These are phyloP conservation scores for Aspergillus novofumigatus DNA, from an alignment of 2,329 filamentous ascomycete genomes.

Conservation along the genomic window DNA sequence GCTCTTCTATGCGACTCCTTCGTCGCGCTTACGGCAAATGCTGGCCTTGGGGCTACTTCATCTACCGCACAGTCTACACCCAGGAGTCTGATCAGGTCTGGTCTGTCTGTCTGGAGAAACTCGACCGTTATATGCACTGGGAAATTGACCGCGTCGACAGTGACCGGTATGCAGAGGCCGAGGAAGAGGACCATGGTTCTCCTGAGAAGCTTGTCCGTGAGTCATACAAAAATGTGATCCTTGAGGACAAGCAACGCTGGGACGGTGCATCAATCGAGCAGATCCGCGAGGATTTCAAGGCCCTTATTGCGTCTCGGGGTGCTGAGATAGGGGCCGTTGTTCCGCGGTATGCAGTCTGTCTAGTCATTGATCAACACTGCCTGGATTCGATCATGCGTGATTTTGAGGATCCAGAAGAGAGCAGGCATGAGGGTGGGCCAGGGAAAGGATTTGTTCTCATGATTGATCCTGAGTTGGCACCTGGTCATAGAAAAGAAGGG, in stretches of 20 bases:
- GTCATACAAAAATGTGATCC: slow-evolving; percentile 2
- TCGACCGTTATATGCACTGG: slow-evolving; percentile 11
- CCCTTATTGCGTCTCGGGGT: neutral
- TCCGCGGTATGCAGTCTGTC: slow-evolving; percentile 1
- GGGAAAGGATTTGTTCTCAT: neutral
- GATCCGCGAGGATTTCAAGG: slow-evolving; percentile 2
- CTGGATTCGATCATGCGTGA: neutral
- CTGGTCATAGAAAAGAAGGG: neutral
- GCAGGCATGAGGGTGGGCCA: neutral
- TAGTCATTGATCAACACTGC: slow-evolving; percentile 13
- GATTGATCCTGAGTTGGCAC: neutral
- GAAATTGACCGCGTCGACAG: slow-evolving; percentile 3
- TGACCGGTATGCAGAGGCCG: neutral
- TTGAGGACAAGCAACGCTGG: slow-evolving; percentile 4
- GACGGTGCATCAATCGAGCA: slow-evolving; percentile 3
- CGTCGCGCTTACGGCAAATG: neutral
- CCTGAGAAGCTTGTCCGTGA: slow-evolving; percentile 4
- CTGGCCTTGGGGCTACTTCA: slow-evolving; percentile 16
- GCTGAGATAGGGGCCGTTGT: neutral
- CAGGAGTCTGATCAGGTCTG: slow-evolving; percentile 18
- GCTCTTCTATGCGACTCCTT: neutral
- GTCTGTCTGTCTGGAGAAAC: slow-evolving; percentile 11
- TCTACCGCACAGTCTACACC: slow-evolving; percentile 20
- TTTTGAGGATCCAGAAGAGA: neutral
- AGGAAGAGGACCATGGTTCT: neutral